A percentile compares a stretch with the other conserved stretches of the same genome.
phyloP scores from a whole-genome alignment of 306 rosid genomes.

The Dryas octopetala region DNA sequence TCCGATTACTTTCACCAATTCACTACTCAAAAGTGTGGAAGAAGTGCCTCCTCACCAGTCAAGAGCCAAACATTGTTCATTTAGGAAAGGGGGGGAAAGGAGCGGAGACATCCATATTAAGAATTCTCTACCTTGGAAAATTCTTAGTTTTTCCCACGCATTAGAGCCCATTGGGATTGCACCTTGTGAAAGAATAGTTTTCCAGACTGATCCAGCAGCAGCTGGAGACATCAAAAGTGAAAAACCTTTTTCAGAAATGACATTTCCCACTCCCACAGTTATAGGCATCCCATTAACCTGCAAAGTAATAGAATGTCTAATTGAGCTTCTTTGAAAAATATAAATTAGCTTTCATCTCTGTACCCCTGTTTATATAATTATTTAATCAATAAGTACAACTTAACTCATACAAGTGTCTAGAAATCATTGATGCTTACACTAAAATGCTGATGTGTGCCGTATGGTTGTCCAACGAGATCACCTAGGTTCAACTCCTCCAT shows the following conservation, averaged over 20 bases:
- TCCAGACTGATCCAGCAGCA: slow-evolving; percentile 82
- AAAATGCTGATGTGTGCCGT: slow-evolving; percentile 83
- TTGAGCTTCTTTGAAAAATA: slow-evolving; percentile 6
- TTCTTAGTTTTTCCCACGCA: slow-evolving; percentile 83
- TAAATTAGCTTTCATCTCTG: neutral
- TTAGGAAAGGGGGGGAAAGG: neutral
- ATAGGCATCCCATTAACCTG: slow-evolving; percentile 84
- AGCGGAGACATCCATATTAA: neutral
- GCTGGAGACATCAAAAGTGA: slow-evolving; percentile 81
- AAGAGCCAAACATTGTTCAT: neutral
- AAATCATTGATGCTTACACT: slow-evolving; percentile 47
- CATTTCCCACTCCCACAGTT: slow-evolving; percentile 83
- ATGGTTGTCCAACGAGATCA: slow-evolving; percentile 72
- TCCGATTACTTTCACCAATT: neutral
- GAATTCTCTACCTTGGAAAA: slow-evolving; percentile 55
- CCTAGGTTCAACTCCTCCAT: slow-evolving; percentile 78
- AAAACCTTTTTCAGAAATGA: slow-evolving; percentile 81
- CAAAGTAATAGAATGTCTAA: slow-evolving; percentile 21
- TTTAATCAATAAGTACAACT: neutral
- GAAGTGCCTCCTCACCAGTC: slow-evolving; percentile 1
- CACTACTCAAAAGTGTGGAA: neutral
- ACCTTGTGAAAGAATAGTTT: slow-evolving; percentile 69
- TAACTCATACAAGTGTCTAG: neutral
- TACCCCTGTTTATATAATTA: neutral
- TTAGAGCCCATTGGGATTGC: slow-evolving; percentile 81